Conservation (phyloP, 768 basidiomycete species). For the Cyclocybe aegerita region DNA sequence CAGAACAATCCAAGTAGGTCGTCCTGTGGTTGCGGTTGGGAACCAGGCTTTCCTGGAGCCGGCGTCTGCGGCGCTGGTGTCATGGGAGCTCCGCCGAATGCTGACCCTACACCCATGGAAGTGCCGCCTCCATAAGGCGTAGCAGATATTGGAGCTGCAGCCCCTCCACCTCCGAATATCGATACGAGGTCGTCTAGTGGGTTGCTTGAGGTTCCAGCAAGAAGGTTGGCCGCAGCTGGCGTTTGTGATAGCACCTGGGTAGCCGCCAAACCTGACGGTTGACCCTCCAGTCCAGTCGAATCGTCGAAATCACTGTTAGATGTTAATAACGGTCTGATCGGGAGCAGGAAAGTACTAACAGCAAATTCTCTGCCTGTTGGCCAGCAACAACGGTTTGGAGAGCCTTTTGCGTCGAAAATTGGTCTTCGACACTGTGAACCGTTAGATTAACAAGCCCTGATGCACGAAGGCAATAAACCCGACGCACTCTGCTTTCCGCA, state of each 20-base stretch:
- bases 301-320: slow-evolving; percentile 80
- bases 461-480: slow-evolving; percentile 23
- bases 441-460: neutral
- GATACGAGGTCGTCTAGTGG: slow-evolving; percentile 93
- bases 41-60: slow-evolving; percentile 22
- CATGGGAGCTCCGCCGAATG: slow-evolving; percentile 11
- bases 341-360: slow-evolving; percentile 37
- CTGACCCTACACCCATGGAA: slow-evolving; percentile 13
- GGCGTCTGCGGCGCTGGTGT: slow-evolving; percentile 31
- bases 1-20: slow-evolving; percentile 56
- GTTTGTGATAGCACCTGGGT: slow-evolving; percentile 71
- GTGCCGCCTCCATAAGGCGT: slow-evolving; percentile 12
- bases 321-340: neutral
- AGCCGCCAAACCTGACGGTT: slow-evolving; percentile 76
- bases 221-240: slow-evolving; percentile 70
- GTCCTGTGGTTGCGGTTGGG: slow-evolving; percentile 37
- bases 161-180: slow-evolving; percentile 68
- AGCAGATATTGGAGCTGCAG: slow-evolving; percentile 14
- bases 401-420: slow-evolving; percentile 73
- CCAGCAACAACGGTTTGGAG: slow-evolving; percentile 90
- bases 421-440: slow-evolving; percentile 63
- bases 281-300: slow-evolving; percentile 52
- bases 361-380: slow-evolving; percentile 91
- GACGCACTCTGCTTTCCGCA: slow-evolving; percentile 66
- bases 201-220: slow-evolving; percentile 81